Percentiles rank a stretch among this genome's conserved stretches.
phyloP scores from a whole-genome alignment of 1,139 yeast species.

The Blastobotrys persicus region DNA sequence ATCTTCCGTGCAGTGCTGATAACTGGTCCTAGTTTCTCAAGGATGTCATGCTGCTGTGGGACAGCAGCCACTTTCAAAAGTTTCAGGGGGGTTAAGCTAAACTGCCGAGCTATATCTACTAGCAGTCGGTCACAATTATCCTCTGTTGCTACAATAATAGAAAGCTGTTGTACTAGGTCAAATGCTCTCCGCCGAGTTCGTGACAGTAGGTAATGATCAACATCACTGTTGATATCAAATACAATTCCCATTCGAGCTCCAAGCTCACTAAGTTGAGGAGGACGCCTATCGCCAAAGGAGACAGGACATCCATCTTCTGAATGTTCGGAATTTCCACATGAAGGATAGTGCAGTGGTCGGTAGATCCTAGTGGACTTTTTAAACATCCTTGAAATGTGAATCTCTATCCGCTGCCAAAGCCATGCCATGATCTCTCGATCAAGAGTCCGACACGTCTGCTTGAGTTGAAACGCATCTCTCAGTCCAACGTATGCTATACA shows the following conservation, averaged over 20 bases:
- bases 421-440: background rate
- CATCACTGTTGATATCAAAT: background rate
- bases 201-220: background rate
- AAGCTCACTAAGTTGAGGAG: background rate
- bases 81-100: background rate
- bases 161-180: slow-evolving; percentile 8
- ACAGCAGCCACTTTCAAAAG: background rate
- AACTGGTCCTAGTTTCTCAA: background rate
- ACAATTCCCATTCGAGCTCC: background rate
- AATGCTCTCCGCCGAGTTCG: slow-evolving; percentile 2
- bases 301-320: background rate
- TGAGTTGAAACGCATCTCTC: background rate
- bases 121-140: background rate
- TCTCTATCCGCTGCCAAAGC: background rate
- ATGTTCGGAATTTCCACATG: background rate
- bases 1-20: background rate
- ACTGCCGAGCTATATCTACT: background rate
- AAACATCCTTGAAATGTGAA: background rate
- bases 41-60: background rate
- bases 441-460: background rate
- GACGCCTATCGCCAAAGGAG: background rate
- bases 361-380: background rate
- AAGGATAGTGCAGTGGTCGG: background rate
- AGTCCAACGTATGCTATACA: background rate
- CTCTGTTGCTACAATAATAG: slow-evolving; percentile 16